Evolutionary conservation across 2,329 filamentous ascomycete genomes (phyloP).

Genomic region (Aspergillus piperis): DNA sequence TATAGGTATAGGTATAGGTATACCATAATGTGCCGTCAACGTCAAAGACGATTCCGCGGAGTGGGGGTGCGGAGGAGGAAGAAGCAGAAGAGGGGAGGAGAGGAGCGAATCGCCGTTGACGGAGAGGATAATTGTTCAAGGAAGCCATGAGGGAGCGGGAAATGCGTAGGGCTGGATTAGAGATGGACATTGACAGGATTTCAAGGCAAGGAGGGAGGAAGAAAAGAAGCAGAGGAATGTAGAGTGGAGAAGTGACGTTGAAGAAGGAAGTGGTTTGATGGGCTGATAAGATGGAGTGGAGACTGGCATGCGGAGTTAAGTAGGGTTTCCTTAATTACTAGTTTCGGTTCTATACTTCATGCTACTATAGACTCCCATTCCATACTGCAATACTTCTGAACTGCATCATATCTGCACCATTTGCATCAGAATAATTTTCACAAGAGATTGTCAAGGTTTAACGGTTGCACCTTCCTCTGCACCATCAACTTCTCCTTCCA

Average conservation of each 20-base stretch:
- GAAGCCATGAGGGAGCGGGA: slow-evolving; percentile 24
- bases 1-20: slow-evolving; percentile 35
- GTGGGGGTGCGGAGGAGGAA: slow-evolving; percentile 40
- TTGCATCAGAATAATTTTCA: no score
- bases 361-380: no score
- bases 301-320: neutral
- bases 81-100: slow-evolving; percentile 39
- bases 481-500: neutral
- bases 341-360: no score
- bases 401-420: no score
- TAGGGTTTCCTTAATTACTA: neutral
- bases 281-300: slow-evolving; percentile 5
- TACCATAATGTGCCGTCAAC: slow-evolving; percentile 94
- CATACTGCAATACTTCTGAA: no score
- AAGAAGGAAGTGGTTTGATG: neutral
- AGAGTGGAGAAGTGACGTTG: neutral
- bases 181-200: neutral
- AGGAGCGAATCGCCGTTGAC: slow-evolving; percentile 53
- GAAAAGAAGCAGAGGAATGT: neutral
- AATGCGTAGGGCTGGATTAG: slow-evolving; percentile 1
- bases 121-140: slow-evolving; percentile 24
- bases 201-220: neutral
- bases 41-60: slow-evolving; percentile 76
- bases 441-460: neutral
- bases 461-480: slow-evolving; percentile 1